Conservation (phyloP, 2,329 filamentous ascomycete genomes). For the Ceratocystis albifundus region DNA sequence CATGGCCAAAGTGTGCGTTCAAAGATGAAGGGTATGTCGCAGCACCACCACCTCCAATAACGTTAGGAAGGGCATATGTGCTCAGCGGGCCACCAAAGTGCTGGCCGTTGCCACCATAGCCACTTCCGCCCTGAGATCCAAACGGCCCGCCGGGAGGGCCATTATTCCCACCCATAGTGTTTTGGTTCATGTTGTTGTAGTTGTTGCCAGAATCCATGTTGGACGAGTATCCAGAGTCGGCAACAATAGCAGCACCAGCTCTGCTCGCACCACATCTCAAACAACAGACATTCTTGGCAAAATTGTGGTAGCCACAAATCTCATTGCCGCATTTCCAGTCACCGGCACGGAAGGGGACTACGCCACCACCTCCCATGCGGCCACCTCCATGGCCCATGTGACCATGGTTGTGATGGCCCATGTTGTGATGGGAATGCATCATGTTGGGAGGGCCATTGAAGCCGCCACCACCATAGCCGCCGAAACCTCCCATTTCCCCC, state of each 20-base stretch:
- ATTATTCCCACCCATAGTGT: slow-evolving; percentile 41
- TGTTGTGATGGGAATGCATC: slow-evolving; percentile 49
- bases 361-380: slow-evolving; percentile 68
- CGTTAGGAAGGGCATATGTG: slow-evolving; percentile 80
- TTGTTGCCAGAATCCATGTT: slow-evolving; percentile 76
- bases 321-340: slow-evolving; percentile 99
- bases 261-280: slow-evolving; percentile 91
- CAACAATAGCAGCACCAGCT: slow-evolving; percentile 84
- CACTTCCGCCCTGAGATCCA: slow-evolving; percentile 25
- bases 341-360: slow-evolving; percentile 92
- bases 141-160: slow-evolving; percentile 29
- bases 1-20: slow-evolving; percentile 67
- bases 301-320: slow-evolving; percentile 96
- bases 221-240: slow-evolving; percentile 82
- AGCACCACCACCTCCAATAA: slow-evolving; percentile 59
- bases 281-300: slow-evolving; percentile 98
- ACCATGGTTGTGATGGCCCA: slow-evolving; percentile 33
- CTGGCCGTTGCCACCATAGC: slow-evolving; percentile 53
- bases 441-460: slow-evolving; percentile 58
- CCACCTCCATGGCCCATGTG: slow-evolving; percentile 48
- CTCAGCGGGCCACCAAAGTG: slow-evolving; percentile 70
- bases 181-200: slow-evolving; percentile 21
- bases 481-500: slow-evolving; percentile 41
- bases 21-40: slow-evolving; percentile 61
- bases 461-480: slow-evolving; percentile 54